Evolutionary conservation across 768 basidiomycete species (phyloP), one percentile per base, ranked within the genome.

Genomic region (Russula ochroleuca): DNA sequence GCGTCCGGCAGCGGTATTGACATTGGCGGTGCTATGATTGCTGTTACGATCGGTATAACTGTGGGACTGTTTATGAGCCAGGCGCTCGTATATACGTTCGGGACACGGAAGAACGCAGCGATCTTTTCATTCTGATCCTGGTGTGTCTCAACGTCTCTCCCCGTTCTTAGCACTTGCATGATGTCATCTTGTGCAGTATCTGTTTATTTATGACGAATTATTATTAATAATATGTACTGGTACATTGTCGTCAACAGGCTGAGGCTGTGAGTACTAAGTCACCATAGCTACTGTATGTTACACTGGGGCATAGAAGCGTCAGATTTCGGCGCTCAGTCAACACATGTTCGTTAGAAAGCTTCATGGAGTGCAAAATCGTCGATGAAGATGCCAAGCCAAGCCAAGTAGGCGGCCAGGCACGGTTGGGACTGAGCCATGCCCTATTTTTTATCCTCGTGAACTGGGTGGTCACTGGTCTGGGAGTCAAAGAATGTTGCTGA

Each of bases 21-120:
- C 68, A 88, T 92, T 59, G 88, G 91, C 63, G 86, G 87, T 37
- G 87, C 90, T 15, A 92, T 92, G 87, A 88, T 90, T 65, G 84
- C 86, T n/a, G 91, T 93, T 38, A 88, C 88, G 0, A 92, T 93
- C 62, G 92, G 92, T 33, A 92, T 94, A 68, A 92, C 90, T 0
- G 90, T 92, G 33, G 90, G 92, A 19, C 72, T 93, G 47, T 93
- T 92, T 75, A 90, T 88, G 80, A 90, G 88, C 69, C 88, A 90
- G 71, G 86, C 89, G 15, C 73, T 93, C 55, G 89, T 94, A 19
- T 92, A 92, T 71, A 86, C 86, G 62, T 92, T 94, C 67, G 92
- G 89, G 8, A 78, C 81, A 11, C 80, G 87, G 62, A 92, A 92
- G 75, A 86, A 84, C 61, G 86, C 88, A 11, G 88, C 88, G 5